Conservation (phyloP, 2,329 filamentous ascomycete species). For the Alternaria infectoria region DNA sequence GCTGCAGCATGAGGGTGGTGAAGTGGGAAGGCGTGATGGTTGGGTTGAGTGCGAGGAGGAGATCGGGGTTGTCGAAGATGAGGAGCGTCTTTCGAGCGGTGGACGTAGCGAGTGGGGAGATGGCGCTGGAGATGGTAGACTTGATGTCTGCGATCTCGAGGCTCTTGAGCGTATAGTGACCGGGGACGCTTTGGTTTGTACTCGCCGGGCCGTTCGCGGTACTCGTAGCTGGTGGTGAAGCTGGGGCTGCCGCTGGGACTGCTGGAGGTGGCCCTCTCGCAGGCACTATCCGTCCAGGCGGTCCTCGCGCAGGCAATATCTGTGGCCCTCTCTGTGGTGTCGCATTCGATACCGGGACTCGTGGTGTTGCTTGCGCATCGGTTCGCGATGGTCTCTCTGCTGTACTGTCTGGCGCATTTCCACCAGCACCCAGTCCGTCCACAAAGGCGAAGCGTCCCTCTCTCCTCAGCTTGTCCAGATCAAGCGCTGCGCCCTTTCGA, state of each 20-base stretch:
- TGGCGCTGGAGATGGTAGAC: slow-evolving; percentile 33
- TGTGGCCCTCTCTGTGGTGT: slow-evolving; percentile 1
- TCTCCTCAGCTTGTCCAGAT: slow-evolving; percentile 66
- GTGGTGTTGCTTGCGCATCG: slow-evolving; percentile 2
- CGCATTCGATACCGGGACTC: neutral
- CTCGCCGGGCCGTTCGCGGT: neutral
- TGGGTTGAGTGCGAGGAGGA: slow-evolving; percentile 49
- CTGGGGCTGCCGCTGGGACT: neutral
- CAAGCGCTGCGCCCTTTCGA: slow-evolving; percentile 72
- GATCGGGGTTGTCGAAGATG: slow-evolving; percentile 54
- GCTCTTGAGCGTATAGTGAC: slow-evolving; percentile 31
- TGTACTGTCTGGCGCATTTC: slow-evolving; percentile 1
- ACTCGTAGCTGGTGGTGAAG: neutral
- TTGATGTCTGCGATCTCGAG: slow-evolving; percentile 35
- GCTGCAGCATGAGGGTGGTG: slow-evolving; percentile 32
- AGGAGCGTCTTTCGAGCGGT: slow-evolving; percentile 44
- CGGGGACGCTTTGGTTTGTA: slow-evolving; percentile 4
- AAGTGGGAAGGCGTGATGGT: slow-evolving; percentile 26
- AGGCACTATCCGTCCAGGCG: slow-evolving; percentile 24
- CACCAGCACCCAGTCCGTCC: slow-evolving; percentile 72
- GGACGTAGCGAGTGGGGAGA: slow-evolving; percentile 24
- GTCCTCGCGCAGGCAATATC: slow-evolving; percentile 24
- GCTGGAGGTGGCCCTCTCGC: slow-evolving; percentile 17
- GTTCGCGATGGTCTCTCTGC: neutral
- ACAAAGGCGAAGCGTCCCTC: slow-evolving; percentile 73